phyloP scores from a whole-genome alignment of 2,329 filamentous ascomycete species.

The Emmonsiellopsis sp. region DNA sequence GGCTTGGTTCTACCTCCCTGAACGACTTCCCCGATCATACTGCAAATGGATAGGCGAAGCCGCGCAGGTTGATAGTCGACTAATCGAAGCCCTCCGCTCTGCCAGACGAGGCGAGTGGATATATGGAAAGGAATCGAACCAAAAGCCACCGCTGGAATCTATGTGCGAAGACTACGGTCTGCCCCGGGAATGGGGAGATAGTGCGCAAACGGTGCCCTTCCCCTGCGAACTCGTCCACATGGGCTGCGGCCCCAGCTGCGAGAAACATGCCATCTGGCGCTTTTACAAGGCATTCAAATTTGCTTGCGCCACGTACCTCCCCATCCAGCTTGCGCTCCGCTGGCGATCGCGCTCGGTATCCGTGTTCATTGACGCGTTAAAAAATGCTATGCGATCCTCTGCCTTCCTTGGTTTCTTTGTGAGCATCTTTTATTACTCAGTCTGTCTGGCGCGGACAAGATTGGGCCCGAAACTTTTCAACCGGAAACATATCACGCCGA shows the following conservation, averaged over 20 bases:
- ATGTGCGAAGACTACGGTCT: constrained; percentile 65
- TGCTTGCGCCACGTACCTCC: constrained; percentile 67
- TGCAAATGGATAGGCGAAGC: constrained; percentile 73
- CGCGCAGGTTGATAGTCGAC: constrained; percentile 62
- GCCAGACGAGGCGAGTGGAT: constrained; percentile 53
- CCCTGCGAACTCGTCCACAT: constrained; percentile 81
- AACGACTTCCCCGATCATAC: constrained; percentile 62
- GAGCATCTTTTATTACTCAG: constrained; percentile 71
- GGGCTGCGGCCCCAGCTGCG: constrained; percentile 57
- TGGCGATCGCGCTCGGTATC: constrained; percentile 37
- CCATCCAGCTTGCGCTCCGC: constrained; percentile 60
- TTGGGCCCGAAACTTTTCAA: constrained; percentile 61
- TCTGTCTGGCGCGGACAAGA: constrained; percentile 66
- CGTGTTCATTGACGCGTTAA: constrained; percentile 42
- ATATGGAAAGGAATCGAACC: constrained; percentile 66
- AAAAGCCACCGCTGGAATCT: constrained; percentile 55
- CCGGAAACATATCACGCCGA: constrained; percentile 41
- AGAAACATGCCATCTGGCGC: constrained; percentile 60
- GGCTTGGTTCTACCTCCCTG: constrained; percentile 73
- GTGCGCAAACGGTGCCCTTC: constrained; percentile 57
- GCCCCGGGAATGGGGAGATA: constrained; percentile 65
- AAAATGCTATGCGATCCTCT: constrained; percentile 60
- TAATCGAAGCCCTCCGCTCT: constrained; percentile 64
- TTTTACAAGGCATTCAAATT: constrained; percentile 62
- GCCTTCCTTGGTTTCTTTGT: constrained; percentile 72